Evolutionary conservation across 768 basidiomycete species (phyloP).

Genomic region (Trametes elegans): DNA sequence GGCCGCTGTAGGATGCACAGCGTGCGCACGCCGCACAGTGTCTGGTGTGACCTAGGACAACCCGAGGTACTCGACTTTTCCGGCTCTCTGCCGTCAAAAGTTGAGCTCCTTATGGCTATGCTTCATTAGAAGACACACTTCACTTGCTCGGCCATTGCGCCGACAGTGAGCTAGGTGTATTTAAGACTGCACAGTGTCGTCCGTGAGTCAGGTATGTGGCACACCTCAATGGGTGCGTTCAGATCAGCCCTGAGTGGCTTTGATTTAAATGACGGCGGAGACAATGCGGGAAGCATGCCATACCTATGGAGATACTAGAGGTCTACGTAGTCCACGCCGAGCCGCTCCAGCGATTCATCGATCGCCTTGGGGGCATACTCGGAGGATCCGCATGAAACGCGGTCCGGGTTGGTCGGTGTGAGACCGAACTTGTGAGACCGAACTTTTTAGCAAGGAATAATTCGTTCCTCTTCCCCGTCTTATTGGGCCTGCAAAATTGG

Average conservation of each 20-base stretch:
- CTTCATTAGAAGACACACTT: slow-evolving; percentile 24
- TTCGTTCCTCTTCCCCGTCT: slow-evolving; percentile 47
- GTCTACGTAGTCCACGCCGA: slow-evolving; percentile 38
- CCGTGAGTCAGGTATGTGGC: slow-evolving; percentile 24
- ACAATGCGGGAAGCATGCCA: not conserved
- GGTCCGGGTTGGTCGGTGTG: slow-evolving; percentile 22
- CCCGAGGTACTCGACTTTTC: slow-evolving; percentile 28
- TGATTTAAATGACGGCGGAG: slow-evolving; percentile 14
- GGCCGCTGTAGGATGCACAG: slow-evolving; percentile 43
- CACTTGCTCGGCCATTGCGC: slow-evolving; percentile 28
- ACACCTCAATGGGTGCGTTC: slow-evolving; percentile 26
- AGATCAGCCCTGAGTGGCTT: slow-evolving; percentile 29
- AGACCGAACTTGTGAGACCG: slow-evolving; percentile 39
- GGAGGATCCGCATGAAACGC: slow-evolving; percentile 34
- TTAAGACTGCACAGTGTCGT: not conserved
- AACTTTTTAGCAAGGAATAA: slow-evolving; percentile 68
- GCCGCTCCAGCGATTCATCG: slow-evolving; percentile 38
- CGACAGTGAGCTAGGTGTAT: slow-evolving; percentile 13
- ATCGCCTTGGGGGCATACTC: slow-evolving; percentile 40
- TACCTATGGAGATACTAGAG: slow-evolving; percentile 41
- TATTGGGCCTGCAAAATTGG: slow-evolving; percentile 44
- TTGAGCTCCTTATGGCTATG: no score
- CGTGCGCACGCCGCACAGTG: slow-evolving; percentile 28
- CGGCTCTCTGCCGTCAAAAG: slow-evolving; percentile 21
- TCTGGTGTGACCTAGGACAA: slow-evolving; percentile 31